Evolutionary conservation across 805 yeast species (phyloP).

Genomic region (Metschnikowia continentalis): DNA sequence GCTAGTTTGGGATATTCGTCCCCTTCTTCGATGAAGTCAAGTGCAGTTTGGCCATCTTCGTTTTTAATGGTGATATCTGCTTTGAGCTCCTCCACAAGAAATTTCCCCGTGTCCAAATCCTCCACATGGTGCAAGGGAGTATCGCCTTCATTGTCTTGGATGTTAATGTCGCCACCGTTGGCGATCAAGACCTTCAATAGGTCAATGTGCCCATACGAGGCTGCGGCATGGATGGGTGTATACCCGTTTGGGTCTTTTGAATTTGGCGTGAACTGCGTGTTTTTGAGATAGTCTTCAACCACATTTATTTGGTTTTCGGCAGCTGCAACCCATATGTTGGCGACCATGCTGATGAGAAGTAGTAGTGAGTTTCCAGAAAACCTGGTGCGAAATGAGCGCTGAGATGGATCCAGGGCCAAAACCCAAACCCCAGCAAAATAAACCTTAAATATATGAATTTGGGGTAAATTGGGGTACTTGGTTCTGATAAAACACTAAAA

Average conservation of each 20-base stretch:
- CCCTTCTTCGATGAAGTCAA: constrained; percentile 74
- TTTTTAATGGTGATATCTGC: constrained; percentile 67
- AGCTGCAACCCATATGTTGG: constrained; percentile 92
- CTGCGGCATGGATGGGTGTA: constrained; percentile 97
- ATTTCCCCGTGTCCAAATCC: constrained; percentile 57
- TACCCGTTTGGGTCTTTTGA: constrained; percentile 89
- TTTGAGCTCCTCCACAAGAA: constrained; percentile 59
- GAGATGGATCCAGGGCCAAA: neutral
- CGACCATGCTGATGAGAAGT: constrained; percentile 25
- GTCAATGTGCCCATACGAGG: constrained; percentile 80
- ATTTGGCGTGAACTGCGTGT: constrained; percentile 58
- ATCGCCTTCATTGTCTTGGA: constrained; percentile 87
- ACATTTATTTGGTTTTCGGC: constrained; percentile 68
- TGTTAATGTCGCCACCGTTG: constrained; percentile 74
- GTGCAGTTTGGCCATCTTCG: constrained; percentile 70
- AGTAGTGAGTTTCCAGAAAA: neutral
- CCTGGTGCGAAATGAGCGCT: neutral
- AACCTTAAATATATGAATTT: no score
- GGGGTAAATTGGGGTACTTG: no score
- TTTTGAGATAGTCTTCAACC: constrained; percentile 53
- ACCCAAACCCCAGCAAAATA: neutral
- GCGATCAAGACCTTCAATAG: constrained; percentile 54
- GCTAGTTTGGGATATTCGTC: constrained; percentile 79
- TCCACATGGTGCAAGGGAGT: constrained; percentile 93
- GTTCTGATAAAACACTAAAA: neutral